Evolutionary conservation across 352 stramenopile species (phyloP).

Genomic region (Phytophthora quininea): DNA sequence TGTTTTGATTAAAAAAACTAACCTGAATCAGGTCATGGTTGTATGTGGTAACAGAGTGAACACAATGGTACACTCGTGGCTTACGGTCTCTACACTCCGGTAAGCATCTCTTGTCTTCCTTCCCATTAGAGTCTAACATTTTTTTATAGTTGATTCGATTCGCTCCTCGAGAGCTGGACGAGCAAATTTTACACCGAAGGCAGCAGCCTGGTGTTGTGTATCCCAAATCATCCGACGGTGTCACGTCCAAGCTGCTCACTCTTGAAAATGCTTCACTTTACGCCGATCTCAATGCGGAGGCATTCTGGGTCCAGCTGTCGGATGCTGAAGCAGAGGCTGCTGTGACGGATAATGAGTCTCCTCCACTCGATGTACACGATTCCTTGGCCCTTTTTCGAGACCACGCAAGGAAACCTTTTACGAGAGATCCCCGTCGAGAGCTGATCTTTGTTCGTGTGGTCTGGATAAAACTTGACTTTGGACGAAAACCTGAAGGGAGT

Average conservation of each 20-base stretch:
- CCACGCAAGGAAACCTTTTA: constrained; percentile 35
- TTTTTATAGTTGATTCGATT: constrained; percentile 57
- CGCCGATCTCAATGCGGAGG: constrained; percentile 54
- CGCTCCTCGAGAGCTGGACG: constrained; percentile 49
- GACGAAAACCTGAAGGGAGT: background rate
- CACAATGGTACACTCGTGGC: constrained; percentile 47
- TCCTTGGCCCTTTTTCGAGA: constrained; percentile 45
- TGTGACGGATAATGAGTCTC: background rate
- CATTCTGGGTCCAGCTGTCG: constrained; percentile 25
- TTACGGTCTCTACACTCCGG: constrained; percentile 65
- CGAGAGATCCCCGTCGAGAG: constrained; percentile 40
- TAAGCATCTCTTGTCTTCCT: constrained; percentile 18
- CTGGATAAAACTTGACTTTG: constrained; percentile 75
- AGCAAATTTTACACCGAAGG: constrained; percentile 66
- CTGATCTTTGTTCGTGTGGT: constrained; percentile 55
- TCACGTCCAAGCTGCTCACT: constrained; percentile 62
- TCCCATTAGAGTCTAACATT: background rate
- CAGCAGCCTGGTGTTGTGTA: constrained; percentile 61
- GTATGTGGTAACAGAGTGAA: constrained; percentile 41
- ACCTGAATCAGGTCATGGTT: background rate
- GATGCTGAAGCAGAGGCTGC: constrained; percentile 1
- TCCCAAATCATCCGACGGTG: constrained; percentile 29
- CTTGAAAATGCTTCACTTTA: constrained; percentile 70
- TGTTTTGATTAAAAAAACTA: background rate
- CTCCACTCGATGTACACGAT: constrained; percentile 17